Percentiles rank a stretch among this genome's conserved stretches.
Evolutionary conservation across 1,139 yeast species (phyloP).

Genomic region (Debaryomyces sp.): DNA sequence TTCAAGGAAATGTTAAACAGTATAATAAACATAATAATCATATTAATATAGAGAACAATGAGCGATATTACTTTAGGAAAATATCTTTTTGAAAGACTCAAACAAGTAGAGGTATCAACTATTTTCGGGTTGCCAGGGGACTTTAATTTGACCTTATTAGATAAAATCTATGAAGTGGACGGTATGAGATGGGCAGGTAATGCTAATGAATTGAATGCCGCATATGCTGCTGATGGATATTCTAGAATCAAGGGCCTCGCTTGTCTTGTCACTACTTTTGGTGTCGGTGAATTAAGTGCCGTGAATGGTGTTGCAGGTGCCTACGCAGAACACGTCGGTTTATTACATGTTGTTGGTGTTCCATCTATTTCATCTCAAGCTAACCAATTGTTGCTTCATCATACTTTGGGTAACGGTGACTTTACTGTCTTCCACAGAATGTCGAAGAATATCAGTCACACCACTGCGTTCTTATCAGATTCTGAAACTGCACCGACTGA

Average conservation of each 20-base stretch:
- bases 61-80: conserved; percentile 44
- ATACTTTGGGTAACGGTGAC: conserved; percentile 50
- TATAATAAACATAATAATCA: background rate
- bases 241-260: conserved; percentile 41
- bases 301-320: conserved; percentile 47
- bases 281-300: conserved; percentile 46
- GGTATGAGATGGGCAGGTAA: conserved; percentile 46
- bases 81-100: conserved; percentile 47
- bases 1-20: background rate
- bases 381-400: conserved; percentile 43
- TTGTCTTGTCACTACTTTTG: conserved; percentile 44
- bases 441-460: conserved; percentile 67
- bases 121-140: conserved; percentile 49
- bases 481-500: conserved; percentile 63
- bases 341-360: conserved; percentile 44
- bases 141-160: conserved; percentile 40
- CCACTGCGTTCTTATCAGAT: conserved; percentile 66
- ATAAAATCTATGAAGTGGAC: conserved; percentile 41
- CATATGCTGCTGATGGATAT: conserved; percentile 49
- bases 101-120: conserved; percentile 42
- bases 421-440: conserved; percentile 49
- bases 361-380: conserved; percentile 43
- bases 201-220: conserved; percentile 47
- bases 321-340: conserved; percentile 45
- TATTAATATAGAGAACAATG: conserved; percentile 20